Evolutionary conservation across 2,329 filamentous ascomycete genomes (phyloP), one percentile per base, ranked within the genome.

Genomic region (Catunica adiposa): DNA sequence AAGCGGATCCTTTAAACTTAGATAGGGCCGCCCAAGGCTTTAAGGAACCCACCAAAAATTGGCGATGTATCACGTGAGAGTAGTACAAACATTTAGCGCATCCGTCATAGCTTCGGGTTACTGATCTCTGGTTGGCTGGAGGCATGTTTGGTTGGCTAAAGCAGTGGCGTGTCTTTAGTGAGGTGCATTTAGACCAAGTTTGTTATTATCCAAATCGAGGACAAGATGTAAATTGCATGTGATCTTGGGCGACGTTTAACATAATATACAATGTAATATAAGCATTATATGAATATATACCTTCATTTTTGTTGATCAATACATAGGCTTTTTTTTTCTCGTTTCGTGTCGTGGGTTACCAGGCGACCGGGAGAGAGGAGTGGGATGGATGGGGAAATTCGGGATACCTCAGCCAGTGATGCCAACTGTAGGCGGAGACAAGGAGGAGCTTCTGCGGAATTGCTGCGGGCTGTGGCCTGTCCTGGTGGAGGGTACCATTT

Each of bases 1-100:
- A 58, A 58, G 52, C 42, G 52, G 57, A 50, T 20, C 29, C 54
- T 20, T 9, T 25, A 34, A 54, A 50, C 54, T 57, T 57, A 37
- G 29, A 55, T 58, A 42, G 55, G 57, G 57, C 54, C 42, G 5
- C 26, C 42, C 54, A 53, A 53, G 51, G 57, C 48, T 58, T 56
- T 58, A 37, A 48, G 14, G 54, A 37, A 26, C 42, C 40, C 42
- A 53, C 50, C 26, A 15, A 23, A 22, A 42, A 48, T 25, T 14
- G 22, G 51, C 22, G 23, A 17, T 7, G 4, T 20, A 44, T 56
- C 54, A 56, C 54, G 48, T 52, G 54, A 44, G 15, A 46, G 20
- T 9, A 15, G 42, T 44, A 31, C 23, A 56, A 52, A n/a, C 23
- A 25, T 8, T 11, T 48, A 25, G 44, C 22, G 44, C 20, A 20